Evolutionary conservation across 1,284 basidiomycete species (phyloP).

Genomic region (Limonomyces culmigenus): DNA sequence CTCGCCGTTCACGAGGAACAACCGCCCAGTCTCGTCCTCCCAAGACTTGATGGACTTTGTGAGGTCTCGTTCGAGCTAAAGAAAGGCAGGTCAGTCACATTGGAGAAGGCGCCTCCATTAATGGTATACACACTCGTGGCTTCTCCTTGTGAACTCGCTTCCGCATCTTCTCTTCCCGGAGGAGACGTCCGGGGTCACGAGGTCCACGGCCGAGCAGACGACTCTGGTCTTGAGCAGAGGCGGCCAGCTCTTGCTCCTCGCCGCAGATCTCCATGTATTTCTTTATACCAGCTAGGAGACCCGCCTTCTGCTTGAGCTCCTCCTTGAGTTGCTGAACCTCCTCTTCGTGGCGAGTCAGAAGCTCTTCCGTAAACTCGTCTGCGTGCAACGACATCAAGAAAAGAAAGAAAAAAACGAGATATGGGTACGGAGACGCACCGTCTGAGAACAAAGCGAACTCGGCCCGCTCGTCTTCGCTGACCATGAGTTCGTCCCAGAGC

Average conservation of each 20-base stretch:
- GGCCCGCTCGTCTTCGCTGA: conserved; percentile 64
- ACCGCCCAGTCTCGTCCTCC: conserved; percentile 65
- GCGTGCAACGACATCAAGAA: conserved; percentile 1
- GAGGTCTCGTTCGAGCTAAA: conserved; percentile 78
- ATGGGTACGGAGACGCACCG: conserved; percentile 30
- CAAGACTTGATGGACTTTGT: conserved; percentile 67
- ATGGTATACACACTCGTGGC: conserved; percentile 53
- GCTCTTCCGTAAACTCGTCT: conserved; percentile 84
- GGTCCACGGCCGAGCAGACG: conserved; percentile 65
- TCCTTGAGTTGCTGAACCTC: conserved; percentile 71
- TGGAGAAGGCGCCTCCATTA: conserved; percentile 1
- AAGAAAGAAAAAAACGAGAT: neutral
- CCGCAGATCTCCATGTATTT: conserved; percentile 88
- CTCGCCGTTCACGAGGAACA: conserved; percentile 78
- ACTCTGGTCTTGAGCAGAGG: conserved; percentile 62
- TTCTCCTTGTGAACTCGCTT: conserved; percentile 93
- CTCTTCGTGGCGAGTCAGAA: conserved; percentile 77
- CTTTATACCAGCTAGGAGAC: conserved; percentile 61
- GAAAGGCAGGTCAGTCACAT: conserved; percentile 4
- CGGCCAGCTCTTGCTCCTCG: conserved; percentile 79
- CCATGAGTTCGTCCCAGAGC: conserved; percentile 80
- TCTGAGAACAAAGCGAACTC: conserved; percentile 70
- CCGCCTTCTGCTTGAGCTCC: conserved; percentile 63
- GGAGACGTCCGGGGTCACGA: conserved; percentile 59
- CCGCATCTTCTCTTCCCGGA: conserved; percentile 95